Evolutionary conservation across 1,139 yeast species (phyloP), one percentile per base, ranked within the genome.

Genomic region (Ogataea hybrid): DNA sequence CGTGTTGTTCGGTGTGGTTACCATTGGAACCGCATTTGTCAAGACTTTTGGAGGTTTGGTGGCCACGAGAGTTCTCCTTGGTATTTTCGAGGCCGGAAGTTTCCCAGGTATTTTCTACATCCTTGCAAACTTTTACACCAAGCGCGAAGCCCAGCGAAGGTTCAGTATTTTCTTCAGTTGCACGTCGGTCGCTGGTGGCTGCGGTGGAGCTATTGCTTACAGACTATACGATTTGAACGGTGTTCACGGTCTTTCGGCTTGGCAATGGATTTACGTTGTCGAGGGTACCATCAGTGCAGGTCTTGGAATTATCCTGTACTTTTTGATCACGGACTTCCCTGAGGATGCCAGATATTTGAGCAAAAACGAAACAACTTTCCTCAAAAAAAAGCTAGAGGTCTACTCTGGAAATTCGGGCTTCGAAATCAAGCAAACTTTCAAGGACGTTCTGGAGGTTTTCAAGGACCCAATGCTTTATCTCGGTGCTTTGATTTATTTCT

Each of bases 101-200:
- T 83, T 83, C 67, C 88, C 89, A 1, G 82, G 86, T 16, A 77
- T 84, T 52, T 82, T 84, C 59, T 83, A 83, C 58, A 70, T 83
- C 43, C 68, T 83, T 51, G 69, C 85, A 28, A 71, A 73, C 47
- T 76, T 70, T 48, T 76, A 76, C 62, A 68, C 81, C 27, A 71
- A 81, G 43, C 65, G 63, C 14, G 90, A 84, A 61, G 77, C 86
- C 12, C 89, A 81, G 61, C 74, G 79, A 57, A 67, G 92, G 42
- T 81, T 80, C 58, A 75, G 83, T 10, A 74, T 79, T 38, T 84
- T 84, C 62, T 83, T 83, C 63, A 67, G 83, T 33, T 83, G 87
- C 37, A 79, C 87, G 11, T 75, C 83, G 53, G 69, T 84, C 46
- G 84, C 90, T 20, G 89, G 92, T 58, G 95, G 90, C 4, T 84